phyloP scores from a whole-genome alignment of 495 filamentous ascomycete species.

The Ramalina peruviana region DNA sequence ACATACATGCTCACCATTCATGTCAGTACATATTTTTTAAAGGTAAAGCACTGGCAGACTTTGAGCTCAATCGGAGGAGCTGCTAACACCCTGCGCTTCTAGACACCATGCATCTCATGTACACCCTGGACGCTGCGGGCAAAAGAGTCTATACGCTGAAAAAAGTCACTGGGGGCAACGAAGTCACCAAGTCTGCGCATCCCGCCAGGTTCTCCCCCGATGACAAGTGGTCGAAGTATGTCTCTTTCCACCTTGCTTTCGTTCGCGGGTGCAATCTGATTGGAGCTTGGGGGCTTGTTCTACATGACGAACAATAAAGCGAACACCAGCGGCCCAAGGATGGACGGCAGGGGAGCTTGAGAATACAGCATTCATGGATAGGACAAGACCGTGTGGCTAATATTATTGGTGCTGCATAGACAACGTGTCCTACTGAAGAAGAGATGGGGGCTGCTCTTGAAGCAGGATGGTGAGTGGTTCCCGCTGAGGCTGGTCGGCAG shows the following conservation, averaged over 20 bases:
- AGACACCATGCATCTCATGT: slow-evolving; percentile 49
- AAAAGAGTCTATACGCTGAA: slow-evolving; percentile 83
- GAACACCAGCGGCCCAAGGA: neutral
- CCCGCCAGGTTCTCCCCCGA: slow-evolving; percentile 94
- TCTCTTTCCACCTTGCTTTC: neutral
- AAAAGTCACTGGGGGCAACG: slow-evolving; percentile 52
- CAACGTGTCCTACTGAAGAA: slow-evolving; percentile 89
- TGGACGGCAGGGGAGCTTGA: neutral
- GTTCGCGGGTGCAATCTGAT: neutral
- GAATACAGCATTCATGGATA: neutral
- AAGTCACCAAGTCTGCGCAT: slow-evolving; percentile 90
- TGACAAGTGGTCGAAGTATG: slow-evolving; percentile 85
- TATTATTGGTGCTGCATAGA: slow-evolving; percentile 23
- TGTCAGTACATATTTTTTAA: neutral
- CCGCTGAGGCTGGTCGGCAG: neutral
- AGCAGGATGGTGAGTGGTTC: slow-evolving; percentile 55
- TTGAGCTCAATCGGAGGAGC: neutral
- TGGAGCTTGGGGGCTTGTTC: too few species aligned
- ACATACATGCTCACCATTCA: neutral
- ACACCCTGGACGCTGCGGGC: slow-evolving; percentile 61
- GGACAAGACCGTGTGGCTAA: neutral
- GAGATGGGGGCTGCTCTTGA: slow-evolving; percentile 75
- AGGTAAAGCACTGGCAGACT: neutral
- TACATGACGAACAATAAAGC: neutral
- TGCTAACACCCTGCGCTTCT: too few species aligned